Conservation (phyloP, 768 basidiomycete species). For the Termitomyces sp. region DNA sequence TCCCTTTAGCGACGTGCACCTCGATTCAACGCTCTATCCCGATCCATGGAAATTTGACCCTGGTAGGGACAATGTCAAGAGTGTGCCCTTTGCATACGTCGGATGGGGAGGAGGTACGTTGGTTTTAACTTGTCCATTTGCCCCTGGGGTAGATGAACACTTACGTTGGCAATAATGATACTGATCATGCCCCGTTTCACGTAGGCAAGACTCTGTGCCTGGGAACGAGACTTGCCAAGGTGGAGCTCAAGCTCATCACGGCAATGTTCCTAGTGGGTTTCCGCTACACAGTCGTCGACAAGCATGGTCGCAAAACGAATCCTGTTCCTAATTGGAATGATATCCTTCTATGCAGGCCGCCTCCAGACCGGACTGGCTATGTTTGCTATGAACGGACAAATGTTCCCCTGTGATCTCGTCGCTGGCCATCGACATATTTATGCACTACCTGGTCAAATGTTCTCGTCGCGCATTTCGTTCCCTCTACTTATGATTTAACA, state of each 20-base stretch:
- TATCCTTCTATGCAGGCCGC: constrained; percentile 56
- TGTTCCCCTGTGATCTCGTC: constrained; percentile 25
- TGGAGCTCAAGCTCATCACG: constrained; percentile 67
- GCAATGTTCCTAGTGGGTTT: constrained; percentile 66
- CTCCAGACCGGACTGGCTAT: constrained; percentile 48
- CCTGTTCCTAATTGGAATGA: constrained; percentile 75
- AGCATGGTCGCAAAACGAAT: constrained; percentile 36
- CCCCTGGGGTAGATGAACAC: constrained; percentile 2
- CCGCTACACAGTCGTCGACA: constrained; percentile 54
- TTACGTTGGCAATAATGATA: constrained; percentile 7
- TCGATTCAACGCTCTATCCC: constrained; percentile 65
- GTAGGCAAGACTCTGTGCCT: constrained; percentile 67
- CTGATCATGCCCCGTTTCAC: constrained; percentile 7
- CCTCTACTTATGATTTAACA: not conserved
- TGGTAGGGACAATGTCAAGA: constrained; percentile 37
- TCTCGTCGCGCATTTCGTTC: constrained; percentile 1
- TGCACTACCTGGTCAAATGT: constrained; percentile 2
- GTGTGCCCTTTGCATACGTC: constrained; percentile 54
- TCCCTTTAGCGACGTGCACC: constrained; percentile 77
- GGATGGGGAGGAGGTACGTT: constrained; percentile 78
- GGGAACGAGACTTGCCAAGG: constrained; percentile 68
- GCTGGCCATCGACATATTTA: not conserved
- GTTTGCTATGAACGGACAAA: constrained; percentile 43
- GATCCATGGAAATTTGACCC: constrained; percentile 81
- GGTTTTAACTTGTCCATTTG: constrained; percentile 4